Evolutionary conservation across 176 grass and related monocot genomes (phyloP).

Genomic region (Alopecurus myosuroides): DNA sequence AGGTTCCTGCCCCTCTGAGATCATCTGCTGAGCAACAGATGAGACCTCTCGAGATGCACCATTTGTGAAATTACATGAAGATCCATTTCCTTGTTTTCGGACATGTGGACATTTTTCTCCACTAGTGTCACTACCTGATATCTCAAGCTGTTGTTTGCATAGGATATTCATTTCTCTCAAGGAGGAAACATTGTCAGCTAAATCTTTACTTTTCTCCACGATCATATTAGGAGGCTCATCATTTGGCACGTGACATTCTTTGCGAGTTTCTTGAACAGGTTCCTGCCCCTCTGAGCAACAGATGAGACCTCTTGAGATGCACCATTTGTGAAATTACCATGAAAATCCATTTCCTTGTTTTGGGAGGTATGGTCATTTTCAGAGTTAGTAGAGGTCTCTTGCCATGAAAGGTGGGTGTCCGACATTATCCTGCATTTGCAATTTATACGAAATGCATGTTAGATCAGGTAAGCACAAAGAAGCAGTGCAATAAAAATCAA

Average conservation of each 20-base stretch:
- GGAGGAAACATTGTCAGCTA: conserved; percentile 43
- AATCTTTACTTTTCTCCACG: conserved; percentile 22
- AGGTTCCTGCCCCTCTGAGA: conserved; percentile 28
- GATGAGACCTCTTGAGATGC: conserved; percentile 21
- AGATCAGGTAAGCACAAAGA: conserved; percentile 1
- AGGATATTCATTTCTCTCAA: conserved; percentile 40
- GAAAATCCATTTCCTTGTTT: conserved; percentile 20
- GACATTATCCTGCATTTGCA: conserved; percentile 55
- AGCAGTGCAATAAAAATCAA: background rate
- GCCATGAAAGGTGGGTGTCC: background rate
- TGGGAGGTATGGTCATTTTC: background rate
- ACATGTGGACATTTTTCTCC: background rate
- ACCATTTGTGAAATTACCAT: conserved; percentile 25
- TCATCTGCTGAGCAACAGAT: conserved; percentile 21
- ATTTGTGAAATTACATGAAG: conserved; percentile 28
- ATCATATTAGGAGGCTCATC: background rate
- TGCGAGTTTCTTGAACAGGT: conserved; percentile 3
- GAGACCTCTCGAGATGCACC: conserved; percentile 17
- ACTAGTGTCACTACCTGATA: conserved; percentile 26
- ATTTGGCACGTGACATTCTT: conserved; percentile 23
- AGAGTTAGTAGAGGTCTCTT: conserved; percentile 22
- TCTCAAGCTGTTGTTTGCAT: conserved; percentile 51
- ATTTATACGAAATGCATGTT: background rate
- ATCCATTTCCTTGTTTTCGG: conserved; percentile 17
- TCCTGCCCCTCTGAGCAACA: conserved; percentile 24